Evolutionary conservation across 116 monocot species (phyloP).

Genomic region (Zostera marina): DNA sequence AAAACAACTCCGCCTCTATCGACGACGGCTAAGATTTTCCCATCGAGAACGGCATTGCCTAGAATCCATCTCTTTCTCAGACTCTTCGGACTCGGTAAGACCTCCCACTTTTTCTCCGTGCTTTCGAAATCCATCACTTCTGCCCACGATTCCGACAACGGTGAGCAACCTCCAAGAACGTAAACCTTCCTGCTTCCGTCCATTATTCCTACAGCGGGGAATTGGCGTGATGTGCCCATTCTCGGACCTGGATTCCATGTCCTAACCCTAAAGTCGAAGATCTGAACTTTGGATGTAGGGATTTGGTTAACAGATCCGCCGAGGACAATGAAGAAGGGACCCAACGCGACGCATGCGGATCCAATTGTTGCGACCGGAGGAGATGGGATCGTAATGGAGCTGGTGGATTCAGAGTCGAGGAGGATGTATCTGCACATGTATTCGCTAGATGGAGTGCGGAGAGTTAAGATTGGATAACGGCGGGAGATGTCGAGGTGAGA

Average conservation of each 20-base stretch:
- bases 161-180: constrained; percentile 57
- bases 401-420: constrained; percentile 14
- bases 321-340: constrained; percentile 30
- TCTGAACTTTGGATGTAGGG: constrained; percentile 27
- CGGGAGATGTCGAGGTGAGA: neutral
- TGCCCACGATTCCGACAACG: constrained; percentile 32
- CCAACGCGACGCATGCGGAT: constrained; percentile 25
- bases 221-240: constrained; percentile 40
- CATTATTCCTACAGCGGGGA: constrained; percentile 38
- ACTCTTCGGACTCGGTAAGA: constrained; percentile 21
- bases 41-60: constrained; percentile 44
- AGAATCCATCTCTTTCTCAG: constrained; percentile 78
- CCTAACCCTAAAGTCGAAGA: constrained; percentile 27
- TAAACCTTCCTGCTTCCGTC: constrained; percentile 23
- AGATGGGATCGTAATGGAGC: constrained; percentile 23
- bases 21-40: constrained; percentile 51
- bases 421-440: constrained; percentile 26
- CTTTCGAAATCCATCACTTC: constrained; percentile 30
- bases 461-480: neutral
- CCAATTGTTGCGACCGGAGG: constrained; percentile 28
- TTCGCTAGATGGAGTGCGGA: neutral
- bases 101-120: constrained; percentile 7
- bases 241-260: constrained; percentile 43
- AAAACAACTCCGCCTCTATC: constrained; percentile 62
- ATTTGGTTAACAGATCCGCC: constrained; percentile 27